Conservation (phyloP, 306 rosid species). For the Rosa lucieae region DNA sequence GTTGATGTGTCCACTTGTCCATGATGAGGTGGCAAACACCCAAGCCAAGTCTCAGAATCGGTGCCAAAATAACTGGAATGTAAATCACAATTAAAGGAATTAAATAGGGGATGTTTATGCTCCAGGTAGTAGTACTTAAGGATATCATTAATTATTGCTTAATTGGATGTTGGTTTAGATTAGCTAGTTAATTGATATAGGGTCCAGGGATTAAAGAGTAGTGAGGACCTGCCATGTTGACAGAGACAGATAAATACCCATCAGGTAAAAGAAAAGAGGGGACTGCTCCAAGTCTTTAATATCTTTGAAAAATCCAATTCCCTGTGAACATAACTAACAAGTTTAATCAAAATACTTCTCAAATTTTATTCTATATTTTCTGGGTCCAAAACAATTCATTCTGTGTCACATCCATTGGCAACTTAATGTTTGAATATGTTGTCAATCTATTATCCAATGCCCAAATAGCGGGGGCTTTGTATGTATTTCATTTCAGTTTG, state of each 20-base stretch:
- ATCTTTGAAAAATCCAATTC: neutral
- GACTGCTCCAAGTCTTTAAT: neutral
- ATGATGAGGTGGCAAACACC: neutral
- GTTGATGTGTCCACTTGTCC: neutral
- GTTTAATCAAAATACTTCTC: neutral
- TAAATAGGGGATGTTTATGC: neutral
- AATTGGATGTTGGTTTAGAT: neutral
- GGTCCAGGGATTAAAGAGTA: neutral
- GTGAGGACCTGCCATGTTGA: neutral
- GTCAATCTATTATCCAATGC: neutral
- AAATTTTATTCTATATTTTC: neutral
- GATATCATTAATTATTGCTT: neutral
- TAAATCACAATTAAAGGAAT: constrained; percentile 1
- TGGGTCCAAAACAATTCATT: neutral
- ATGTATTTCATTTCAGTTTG: no score
- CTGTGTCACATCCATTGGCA: neutral
- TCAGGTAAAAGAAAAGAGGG: neutral
- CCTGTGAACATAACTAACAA: neutral
- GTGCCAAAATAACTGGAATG: neutral
- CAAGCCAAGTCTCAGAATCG: neutral
- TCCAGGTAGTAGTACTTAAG: neutral
- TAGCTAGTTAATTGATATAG: neutral
- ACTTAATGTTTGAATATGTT: neutral
- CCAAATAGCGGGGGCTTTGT: neutral
- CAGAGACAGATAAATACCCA: constrained; percentile 6